Evolutionary conservation across 495 filamentous ascomycete species (phyloP).

Genomic region (Rhypophila decipiens): DNA sequence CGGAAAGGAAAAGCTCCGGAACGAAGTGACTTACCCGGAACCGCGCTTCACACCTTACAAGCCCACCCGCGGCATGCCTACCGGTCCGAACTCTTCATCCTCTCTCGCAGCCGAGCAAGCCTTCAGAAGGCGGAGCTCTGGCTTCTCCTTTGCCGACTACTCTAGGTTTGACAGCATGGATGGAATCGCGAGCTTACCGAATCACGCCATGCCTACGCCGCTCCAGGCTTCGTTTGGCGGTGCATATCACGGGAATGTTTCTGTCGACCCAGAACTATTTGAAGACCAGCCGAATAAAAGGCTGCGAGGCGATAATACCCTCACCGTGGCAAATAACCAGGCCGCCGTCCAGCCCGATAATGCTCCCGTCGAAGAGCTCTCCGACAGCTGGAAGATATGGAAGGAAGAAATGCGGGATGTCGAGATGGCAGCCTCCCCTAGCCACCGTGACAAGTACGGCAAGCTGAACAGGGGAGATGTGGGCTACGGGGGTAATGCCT

Average conservation of each 20-base stretch:
- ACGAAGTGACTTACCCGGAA: constrained; percentile 85
- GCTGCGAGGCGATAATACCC: constrained; percentile 1
- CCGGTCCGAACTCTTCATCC: constrained; percentile 30
- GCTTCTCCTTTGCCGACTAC: constrained; percentile 35
- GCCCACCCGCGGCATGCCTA: constrained; percentile 46
- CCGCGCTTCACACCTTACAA: constrained; percentile 85
- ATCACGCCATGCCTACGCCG: not conserved
- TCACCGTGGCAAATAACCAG: constrained; percentile 4
- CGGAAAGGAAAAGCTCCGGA: constrained; percentile 87
- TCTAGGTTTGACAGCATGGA: constrained; percentile 29
- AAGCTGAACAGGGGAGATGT: constrained; percentile 63
- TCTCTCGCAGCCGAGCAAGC: constrained; percentile 48
- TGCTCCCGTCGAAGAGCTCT: not conserved
- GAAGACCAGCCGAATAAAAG: constrained; percentile 12
- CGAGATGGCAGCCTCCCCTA: constrained; percentile 10
- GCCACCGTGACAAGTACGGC: constrained; percentile 51
- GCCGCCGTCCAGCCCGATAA: not conserved
- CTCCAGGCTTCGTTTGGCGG: constrained; percentile 4
- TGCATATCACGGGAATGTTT: constrained; percentile 8
- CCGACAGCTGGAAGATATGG: not conserved
- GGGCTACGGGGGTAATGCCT: constrained; percentile 61
- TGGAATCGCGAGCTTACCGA: constrained; percentile 16
- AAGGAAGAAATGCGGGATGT: constrained; percentile 14
- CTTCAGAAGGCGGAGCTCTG: constrained; percentile 51
- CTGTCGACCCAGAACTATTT: constrained; percentile 34